Base-by-base conservation (phyloP, 2,329 filamentous ascomycete species). In the Sporothrix schenckii region DNA sequence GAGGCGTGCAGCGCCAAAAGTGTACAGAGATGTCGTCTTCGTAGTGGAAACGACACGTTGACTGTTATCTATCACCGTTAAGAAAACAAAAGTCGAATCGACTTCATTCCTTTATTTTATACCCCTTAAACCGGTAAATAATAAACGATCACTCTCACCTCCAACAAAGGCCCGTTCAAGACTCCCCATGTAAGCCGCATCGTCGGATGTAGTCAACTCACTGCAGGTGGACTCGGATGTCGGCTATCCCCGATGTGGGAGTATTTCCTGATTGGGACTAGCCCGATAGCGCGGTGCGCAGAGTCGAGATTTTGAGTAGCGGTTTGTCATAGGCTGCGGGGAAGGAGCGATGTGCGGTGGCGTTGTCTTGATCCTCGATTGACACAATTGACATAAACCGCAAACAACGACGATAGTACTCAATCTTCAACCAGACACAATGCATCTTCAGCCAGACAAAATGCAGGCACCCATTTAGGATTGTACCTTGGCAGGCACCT, bases 201-300 rank as follows among this genome's bases (percentile, higher is more conserved):
- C 41, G 10, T 44, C 11, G 14, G 41, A 44, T 44, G 41, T 16
- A 44, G 41, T 24, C n/a, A 11, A 21, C 50, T 11, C n/a, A 67
- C 30, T 13, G 27, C 3, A 13, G 41, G 41, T 44, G 41, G 41
- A 44, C 3, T 44, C 41, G 41, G 41, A 13, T 34, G 34, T 16
- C 14, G 14, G 41, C 49, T 54, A 24, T 69, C 19, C 68, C 68
- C 60, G 19, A 69, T 66, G 49, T 24, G 68, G 68, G 19, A 69
- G 61, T 53, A 30, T 63, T 58, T 24, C 68, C 68, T n/a, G 30
- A 66, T 56, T 41, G 16, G 68, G 68, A 47, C 41, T 70, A 66
- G 61, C 39, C 24, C 60, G 21, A 24, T 50, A 41, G 41, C 60
- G 61, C 68, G 61, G 60, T 41, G 60, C 11, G 44, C 68, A 63